Evolutionary conservation across 2,329 filamentous ascomycete species (phyloP).

Genomic region (Tolypocladium capitatum): DNA sequence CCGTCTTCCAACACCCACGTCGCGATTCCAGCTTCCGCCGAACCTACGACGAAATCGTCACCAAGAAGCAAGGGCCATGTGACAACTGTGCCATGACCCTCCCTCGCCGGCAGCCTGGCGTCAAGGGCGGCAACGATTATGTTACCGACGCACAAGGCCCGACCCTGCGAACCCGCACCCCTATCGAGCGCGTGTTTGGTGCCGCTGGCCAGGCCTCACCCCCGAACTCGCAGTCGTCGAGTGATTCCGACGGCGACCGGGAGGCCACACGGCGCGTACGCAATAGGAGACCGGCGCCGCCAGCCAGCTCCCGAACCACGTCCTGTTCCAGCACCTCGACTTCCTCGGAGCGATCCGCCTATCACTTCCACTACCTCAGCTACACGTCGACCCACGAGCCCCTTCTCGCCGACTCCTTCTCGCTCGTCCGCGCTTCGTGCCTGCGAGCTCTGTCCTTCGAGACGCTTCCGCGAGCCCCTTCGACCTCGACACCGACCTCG

Average conservation of each 20-base stretch:
- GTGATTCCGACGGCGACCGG: conserved; percentile 38
- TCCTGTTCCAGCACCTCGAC: conserved; percentile 43
- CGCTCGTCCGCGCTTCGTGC: conserved; percentile 53
- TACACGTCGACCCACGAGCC: conserved; percentile 59
- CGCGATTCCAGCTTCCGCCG: conserved; percentile 47
- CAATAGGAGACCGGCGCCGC: conserved; percentile 29
- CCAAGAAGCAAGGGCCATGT: conserved; percentile 49
- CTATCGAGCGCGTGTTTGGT: conserved; percentile 45
- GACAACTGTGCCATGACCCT: conserved; percentile 57
- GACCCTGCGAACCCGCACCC: conserved; percentile 46
- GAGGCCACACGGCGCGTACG: conserved; percentile 24
- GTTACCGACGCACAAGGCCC: conserved; percentile 33
- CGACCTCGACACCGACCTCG: conserved; percentile 24
- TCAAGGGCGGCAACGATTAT: conserved; percentile 12
- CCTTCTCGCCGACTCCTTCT: conserved; percentile 46
- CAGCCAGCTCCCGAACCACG: conserved; percentile 27
- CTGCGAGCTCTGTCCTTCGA: conserved; percentile 54
- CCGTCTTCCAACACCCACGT: conserved; percentile 25
- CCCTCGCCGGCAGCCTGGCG: conserved; percentile 25
- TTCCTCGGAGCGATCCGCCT: conserved; percentile 27
- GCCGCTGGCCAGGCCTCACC: conserved; percentile 33
- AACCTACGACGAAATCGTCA: conserved; percentile 54
- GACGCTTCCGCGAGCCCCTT: conserved; percentile 45
- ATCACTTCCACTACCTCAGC: conserved; percentile 52
- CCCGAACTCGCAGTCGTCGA: conserved; percentile 37